Conservation (phyloP, 177 flowering plant genomes). For the Vitis hybrid region DNA sequence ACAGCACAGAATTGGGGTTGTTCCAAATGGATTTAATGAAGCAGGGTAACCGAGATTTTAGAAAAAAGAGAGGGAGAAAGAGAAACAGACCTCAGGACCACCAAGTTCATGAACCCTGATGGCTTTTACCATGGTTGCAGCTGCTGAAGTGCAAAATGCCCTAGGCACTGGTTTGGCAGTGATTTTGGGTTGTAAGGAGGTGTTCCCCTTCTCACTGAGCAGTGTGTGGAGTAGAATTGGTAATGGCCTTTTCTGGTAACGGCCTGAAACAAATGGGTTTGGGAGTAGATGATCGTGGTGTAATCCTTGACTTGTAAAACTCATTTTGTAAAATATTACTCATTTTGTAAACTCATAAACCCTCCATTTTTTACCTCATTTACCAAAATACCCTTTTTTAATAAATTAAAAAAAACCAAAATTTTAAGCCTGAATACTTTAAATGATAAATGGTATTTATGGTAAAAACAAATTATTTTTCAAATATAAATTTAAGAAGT, state of each 20-base stretch:
- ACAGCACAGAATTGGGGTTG: not conserved
- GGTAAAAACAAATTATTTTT: no score
- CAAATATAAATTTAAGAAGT: no score
- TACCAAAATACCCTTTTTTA: no score
- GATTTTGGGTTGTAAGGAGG: not conserved
- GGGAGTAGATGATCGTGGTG: no score
- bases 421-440: no score
- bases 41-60: no score
- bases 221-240: not conserved
- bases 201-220: not conserved
- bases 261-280: not conserved
- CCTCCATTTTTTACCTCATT: no score
- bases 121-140: constrained; percentile 69
- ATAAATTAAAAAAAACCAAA: no score
- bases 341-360: no score
- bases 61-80: constrained; percentile 8
- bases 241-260: not conserved
- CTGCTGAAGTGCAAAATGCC: constrained; percentile 8
- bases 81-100: constrained; percentile 67
- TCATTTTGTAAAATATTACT: no score
- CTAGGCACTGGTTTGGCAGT: not conserved
- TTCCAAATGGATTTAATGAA: not conserved
- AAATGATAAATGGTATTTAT: no score
- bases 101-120: constrained; percentile 77
- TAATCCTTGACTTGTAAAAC: no score